Base-by-base conservation (phyloP, 2,329 filamentous ascomycete genomes). In the Phaeosphaeria sp. region DNA sequence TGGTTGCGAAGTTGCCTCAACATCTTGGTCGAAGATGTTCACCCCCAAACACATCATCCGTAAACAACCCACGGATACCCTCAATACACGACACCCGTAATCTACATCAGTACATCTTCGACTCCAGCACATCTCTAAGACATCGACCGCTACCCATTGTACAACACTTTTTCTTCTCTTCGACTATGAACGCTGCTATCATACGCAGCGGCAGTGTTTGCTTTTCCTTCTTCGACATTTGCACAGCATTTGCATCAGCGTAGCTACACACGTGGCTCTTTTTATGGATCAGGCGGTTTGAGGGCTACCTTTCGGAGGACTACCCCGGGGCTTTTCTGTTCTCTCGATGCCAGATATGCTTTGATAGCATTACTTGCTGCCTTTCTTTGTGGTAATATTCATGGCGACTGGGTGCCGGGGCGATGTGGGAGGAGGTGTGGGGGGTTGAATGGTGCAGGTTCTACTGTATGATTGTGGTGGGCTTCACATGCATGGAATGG, bases 301-400 rank as follows among this genome's bases (percentile, higher is more conserved):
- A 49, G 20, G 22, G 33, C 49, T 51, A 36, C 33, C 46, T 43
- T 59, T 18, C 9, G 11, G 11, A 4, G 40, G 11, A 15, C 7
- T 7, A 36, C 30, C 7, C 17, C 8, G n/a, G 20, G 40, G 40
- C n/a, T 43, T 43, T 43, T n/a, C 20, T 25, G 20, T 60, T 50
- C 56, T 51, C 11, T 49, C 44, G 47, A 54, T 49, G 57, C 52
- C 42, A 51, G 51, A 55, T 43, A 48, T 53, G 66, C 66, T 69
- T 69, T 67, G 66, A 67, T 48, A 67, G 66, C 60, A 22, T 36
- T 13, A n/a, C 30, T 36, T 36, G 30, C 30, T 36, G 30, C 30
- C 15, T 13, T 13, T 36, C 15, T 36, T 36, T 36, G 30, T 52
- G 59, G 53, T 66, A 62, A 60, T 60, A 36, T 45, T 46, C 11